A percentile compares a stretch with the other conserved stretches of the same genome.
These are phyloP conservation scores for Cryphonectria japonica DNA, from an alignment of 2,329 filamentous ascomycete species.

Conservation along the genomic window DNA sequence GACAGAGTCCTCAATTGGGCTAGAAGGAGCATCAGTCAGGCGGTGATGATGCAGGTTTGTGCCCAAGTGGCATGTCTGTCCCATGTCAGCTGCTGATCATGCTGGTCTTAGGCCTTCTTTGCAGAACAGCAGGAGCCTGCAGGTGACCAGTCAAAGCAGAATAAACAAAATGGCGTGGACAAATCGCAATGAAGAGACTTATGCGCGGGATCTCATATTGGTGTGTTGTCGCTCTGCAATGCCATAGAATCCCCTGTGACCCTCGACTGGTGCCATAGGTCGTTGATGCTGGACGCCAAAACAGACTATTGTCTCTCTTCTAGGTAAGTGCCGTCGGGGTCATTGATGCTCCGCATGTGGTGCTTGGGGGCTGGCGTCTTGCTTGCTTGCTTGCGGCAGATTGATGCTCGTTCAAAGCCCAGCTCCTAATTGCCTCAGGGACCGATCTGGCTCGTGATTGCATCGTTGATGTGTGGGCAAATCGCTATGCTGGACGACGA, in stretches of 20 bases:
- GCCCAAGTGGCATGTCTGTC: slow-evolving; percentile 38
- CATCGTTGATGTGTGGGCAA: slow-evolving; percentile 17
- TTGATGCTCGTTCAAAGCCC: neutral
- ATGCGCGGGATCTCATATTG: neutral
- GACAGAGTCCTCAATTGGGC: neutral
- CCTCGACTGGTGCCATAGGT: neutral
- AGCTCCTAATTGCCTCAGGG: neutral
- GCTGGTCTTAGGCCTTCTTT: neutral
- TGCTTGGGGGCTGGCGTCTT: neutral
- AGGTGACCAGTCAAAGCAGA: neutral
- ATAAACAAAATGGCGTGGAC: neutral
- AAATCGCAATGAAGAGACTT: neutral
- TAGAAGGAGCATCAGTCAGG: neutral
- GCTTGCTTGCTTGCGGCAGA: neutral
- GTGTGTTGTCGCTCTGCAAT: neutral
- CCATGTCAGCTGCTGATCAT: slow-evolving; percentile 23
- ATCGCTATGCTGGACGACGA: slow-evolving; percentile 22
- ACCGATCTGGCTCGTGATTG: slow-evolving; percentile 25
- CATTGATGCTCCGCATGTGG: neutral
- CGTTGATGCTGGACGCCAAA: neutral
- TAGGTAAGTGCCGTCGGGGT: neutral
- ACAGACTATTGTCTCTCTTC: neutral
- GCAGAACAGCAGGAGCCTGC: neutral
- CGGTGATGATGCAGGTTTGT: neutral
- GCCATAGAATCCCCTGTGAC: neutral